phyloP scores from a whole-genome alignment of 1,284 basidiomycete species.

The Omphalotus olearius region DNA sequence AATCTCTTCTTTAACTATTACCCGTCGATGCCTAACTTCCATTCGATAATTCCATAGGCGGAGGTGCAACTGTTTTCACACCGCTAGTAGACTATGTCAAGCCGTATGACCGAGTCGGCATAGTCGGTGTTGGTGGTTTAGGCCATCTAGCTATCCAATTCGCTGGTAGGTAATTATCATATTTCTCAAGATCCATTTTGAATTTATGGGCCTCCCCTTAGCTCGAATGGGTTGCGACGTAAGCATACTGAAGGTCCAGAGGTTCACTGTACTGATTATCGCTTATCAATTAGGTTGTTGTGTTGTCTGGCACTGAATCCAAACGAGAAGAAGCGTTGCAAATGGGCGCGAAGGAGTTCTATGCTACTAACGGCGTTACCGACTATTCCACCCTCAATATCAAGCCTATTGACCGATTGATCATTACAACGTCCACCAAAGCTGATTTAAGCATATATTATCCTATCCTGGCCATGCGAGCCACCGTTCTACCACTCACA shows the following conservation, averaged over 20 bases:
- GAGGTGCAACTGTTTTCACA: constrained; percentile 58
- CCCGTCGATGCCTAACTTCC: neutral
- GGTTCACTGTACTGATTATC: too few relatives aligned
- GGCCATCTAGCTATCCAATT: constrained; percentile 51
- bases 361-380: constrained; percentile 30
- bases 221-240: constrained; percentile 42
- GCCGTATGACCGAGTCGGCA: constrained; percentile 48
- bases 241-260: too few relatives aligned
- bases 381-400: constrained; percentile 18
- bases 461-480: constrained; percentile 1
- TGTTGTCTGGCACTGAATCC: constrained; percentile 51
- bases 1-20: neutral
- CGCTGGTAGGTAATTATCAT: constrained; percentile 30
- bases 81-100: constrained; percentile 46
- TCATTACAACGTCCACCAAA: constrained; percentile 11
- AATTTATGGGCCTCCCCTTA: too few relatives aligned
- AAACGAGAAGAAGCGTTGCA: constrained; percentile 56
- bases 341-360: constrained; percentile 51
- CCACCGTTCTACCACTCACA: constrained; percentile 11
- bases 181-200: too few relatives aligned
- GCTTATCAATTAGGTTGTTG: constrained; percentile 34
- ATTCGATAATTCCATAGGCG: constrained; percentile 2
- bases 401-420: constrained; percentile 23
- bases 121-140: constrained; percentile 59
- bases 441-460: constrained; percentile 6